Base-by-base conservation (phyloP, 2,329 filamentous ascomycete genomes). In the Sphaerostilbella broomeana region DNA sequence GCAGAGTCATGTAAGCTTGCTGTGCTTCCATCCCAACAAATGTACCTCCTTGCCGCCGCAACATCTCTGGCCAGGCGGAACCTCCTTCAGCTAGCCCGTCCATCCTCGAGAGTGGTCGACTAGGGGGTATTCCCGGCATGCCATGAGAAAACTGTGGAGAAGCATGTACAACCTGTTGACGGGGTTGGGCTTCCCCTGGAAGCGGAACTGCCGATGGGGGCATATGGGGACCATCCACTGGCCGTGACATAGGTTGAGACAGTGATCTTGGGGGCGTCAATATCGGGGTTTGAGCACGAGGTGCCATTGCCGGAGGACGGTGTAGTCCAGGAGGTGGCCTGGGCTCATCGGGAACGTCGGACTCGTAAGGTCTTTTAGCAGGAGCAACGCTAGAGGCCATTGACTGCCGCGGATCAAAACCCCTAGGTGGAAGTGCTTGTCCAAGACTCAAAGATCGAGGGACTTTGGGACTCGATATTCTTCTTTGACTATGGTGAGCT, bases 1-100 rank as follows among this genome's bases (percentile, higher is more conserved):
- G 62, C 8, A 64, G 45, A 9, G 57, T 57, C 59, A 64, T 61
- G 35, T 54, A 61, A n/a, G 59, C 60, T 35, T 64, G 60, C 28
- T 63, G 60, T 17, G 57, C 58, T 26, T 64, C 60, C 13, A 54
- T 41, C 10, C 50, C 51, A 19, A 55, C 46, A 37, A 57, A 42
- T 2, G 45, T 50, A 13, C 45, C 51, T 12, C 48, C 51, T 4
- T 57, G 51, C 35, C 59, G 52, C 25, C 58, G 57, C 42, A 59
- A 47, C 28, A 52, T 51, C 27, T 62, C 60, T 3, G 60, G 45
- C 60, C 59, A 63, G 7, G 51, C 30, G 3, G 57, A 44, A 15
- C 47, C 24, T 7, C 41, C 43, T 15, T 61, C 56, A n/a, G 42
- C 45, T 3, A 46, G 41, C 15, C 48, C 47, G 8, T 37, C 44